Conservation (phyloP, 2,329 filamentous ascomycete genomes). For the Elsinoe arachidis region DNA sequence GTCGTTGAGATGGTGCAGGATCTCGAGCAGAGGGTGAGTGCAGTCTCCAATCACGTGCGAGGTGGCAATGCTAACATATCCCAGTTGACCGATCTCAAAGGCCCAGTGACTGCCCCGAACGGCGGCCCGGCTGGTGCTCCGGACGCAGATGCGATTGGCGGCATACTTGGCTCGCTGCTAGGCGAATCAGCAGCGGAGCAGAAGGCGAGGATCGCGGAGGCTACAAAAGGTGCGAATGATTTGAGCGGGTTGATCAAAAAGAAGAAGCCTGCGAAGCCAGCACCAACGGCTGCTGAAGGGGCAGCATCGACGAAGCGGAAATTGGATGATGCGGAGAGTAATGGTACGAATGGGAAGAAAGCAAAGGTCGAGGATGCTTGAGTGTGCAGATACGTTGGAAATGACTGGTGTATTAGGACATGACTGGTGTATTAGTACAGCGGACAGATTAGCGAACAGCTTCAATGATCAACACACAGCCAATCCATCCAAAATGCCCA, state of each 20-base stretch:
- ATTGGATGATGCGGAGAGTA: slow-evolving; percentile 5
- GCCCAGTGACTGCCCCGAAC: slow-evolving; percentile 51
- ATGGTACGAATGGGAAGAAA: neutral
- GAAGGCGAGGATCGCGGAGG: slow-evolving; percentile 59
- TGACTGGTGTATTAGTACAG: too few relatives aligned
- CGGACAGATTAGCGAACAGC: too few relatives aligned
- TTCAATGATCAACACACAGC: too few relatives aligned
- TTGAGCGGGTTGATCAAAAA: slow-evolving; percentile 60
- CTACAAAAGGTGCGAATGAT: slow-evolving; percentile 65
- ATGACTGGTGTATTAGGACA: too few relatives aligned
- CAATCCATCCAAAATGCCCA: too few relatives aligned
- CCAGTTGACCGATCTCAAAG: slow-evolving; percentile 60
- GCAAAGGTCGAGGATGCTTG: slow-evolving; percentile 3
- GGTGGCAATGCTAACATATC: slow-evolving; percentile 15
- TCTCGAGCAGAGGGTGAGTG: slow-evolving; percentile 63
- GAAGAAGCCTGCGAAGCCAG: slow-evolving; percentile 43
- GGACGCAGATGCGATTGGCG: slow-evolving; percentile 44
- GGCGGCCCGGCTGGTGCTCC: slow-evolving; percentile 40
- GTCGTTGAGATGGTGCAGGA: slow-evolving; percentile 71
- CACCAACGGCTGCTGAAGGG: slow-evolving; percentile 14
- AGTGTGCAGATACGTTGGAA: too few relatives aligned
- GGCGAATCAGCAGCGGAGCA: slow-evolving; percentile 55
- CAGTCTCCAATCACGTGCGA: slow-evolving; percentile 4
- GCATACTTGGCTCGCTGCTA: slow-evolving; percentile 55
- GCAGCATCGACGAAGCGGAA: slow-evolving; percentile 1